Evolutionary conservation across 2,329 filamentous ascomycete species (phyloP), one percentile per base, ranked within the genome.

Genomic region (Claviceps lovelessii): DNA sequence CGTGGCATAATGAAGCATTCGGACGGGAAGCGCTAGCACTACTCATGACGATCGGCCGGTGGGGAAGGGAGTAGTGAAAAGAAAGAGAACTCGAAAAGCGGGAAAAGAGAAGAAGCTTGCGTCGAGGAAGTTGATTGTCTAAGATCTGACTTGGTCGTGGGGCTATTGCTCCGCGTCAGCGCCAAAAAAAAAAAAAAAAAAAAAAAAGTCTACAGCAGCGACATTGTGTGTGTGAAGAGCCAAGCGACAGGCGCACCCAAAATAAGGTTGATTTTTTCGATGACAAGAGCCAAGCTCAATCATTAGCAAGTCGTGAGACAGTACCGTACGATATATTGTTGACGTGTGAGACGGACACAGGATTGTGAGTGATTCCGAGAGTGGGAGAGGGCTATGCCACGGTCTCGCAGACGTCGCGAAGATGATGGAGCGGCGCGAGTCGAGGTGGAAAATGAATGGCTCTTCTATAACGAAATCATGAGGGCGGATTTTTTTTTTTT

Each of bases 401-500:
- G 41, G 41, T 51, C 46, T 50, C 44, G 49, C 49, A 37, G 48
- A 46, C 51, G 47, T 33, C 19, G 19, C 53, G 35, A 59, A 52
- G 60, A 57, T 56, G 54, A 53, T 53, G 57, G 57, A 57, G n/a
- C 7, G 28, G 48, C 48, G 31, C 48, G 41, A 55, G 49, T 31
- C 23, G 46, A 15, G 19, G 15, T 29, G 17, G 17, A 5, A 57
- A 57, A 58, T 51, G 11, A 33, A 37, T n/a, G 41, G 59, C 59
- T 66, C 63, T 65, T 64, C 66, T 70, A 70, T 68, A 67, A 70
- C 62, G 58, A 61, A 60, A 52, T 63, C 68, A 70, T 68, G 62
- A 59, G 64, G 57, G 59, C 57, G 55, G 56, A 55, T 28, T 41
- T 17, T 39, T 11, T 5, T 28, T 48, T 33, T 33, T 33, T 7